phyloP scores from a whole-genome alignment of 768 basidiomycete genomes.

The Russula brevipes region DNA sequence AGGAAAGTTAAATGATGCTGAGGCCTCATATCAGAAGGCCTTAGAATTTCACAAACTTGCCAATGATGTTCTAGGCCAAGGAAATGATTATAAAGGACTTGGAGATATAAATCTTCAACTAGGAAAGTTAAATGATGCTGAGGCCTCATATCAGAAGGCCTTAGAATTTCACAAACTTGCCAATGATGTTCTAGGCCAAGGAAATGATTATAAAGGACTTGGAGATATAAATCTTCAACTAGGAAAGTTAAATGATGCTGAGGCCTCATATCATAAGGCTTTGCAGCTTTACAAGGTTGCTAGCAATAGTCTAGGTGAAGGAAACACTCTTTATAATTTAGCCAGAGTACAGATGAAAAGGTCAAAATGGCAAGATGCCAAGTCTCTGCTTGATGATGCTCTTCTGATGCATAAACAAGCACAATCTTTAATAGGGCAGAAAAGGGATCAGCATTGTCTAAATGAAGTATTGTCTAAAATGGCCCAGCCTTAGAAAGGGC shows the following conservation, averaged over 20 bases:
- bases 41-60: background rate
- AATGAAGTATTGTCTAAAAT: background rate
- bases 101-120: too few species aligned
- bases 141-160: background rate
- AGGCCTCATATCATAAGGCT: background rate
- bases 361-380: background rate
- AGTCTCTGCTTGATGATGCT: background rate
- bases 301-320: background rate
- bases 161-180: background rate
- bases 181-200: background rate
- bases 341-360: background rate
- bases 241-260: background rate
- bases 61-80: background rate
- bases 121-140: background rate
- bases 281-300: background rate
- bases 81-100: background rate
- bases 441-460: background rate
- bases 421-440: background rate
- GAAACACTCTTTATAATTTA: background rate
- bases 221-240: background rate
- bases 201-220: background rate
- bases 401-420: background rate
- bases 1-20: too few species aligned
- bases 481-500: background rate
- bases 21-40: too few species aligned